Evolutionary conservation across 1,139 yeast species (phyloP).

Genomic region (Saccharomyces hybrid): DNA sequence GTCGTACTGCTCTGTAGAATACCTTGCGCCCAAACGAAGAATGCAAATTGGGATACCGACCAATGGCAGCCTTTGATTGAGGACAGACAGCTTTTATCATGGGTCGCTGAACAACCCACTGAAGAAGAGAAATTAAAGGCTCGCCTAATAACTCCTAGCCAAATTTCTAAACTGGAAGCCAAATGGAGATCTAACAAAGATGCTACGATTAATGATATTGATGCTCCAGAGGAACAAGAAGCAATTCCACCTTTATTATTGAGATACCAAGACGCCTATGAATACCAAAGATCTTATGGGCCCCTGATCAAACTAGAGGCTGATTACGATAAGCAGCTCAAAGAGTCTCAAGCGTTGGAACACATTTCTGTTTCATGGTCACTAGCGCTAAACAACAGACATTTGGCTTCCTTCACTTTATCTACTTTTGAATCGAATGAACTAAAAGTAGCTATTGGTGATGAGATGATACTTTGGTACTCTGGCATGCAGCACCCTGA

Average conservation of each 20-base stretch:
- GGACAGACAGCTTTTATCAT: conserved; percentile 65
- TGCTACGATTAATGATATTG: conserved; percentile 58
- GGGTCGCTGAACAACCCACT: conserved; percentile 70
- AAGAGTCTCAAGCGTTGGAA: conserved; percentile 74
- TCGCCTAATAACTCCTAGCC: conserved; percentile 50
- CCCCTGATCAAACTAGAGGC: conserved; percentile 80
- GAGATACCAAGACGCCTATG: conserved; percentile 76
- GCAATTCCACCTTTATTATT: conserved; percentile 64
- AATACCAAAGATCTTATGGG: conserved; percentile 79
- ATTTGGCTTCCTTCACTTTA: conserved; percentile 62
- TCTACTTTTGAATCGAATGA: conserved; percentile 61
- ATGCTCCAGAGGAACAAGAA: conserved; percentile 47
- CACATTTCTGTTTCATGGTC: conserved; percentile 74
- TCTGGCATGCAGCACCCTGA: conserved; percentile 42
- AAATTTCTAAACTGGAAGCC: conserved; percentile 67
- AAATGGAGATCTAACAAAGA: conserved; percentile 71
- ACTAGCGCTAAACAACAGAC: conserved; percentile 54
- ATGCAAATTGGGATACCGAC: conserved; percentile 75
- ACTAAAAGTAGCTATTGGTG: conserved; percentile 78
- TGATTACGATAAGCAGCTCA: conserved; percentile 64
- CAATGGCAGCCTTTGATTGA: conserved; percentile 88
- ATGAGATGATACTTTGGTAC: conserved; percentile 63
- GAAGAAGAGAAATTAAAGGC: conserved; percentile 57
- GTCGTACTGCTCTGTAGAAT: conserved; percentile 82
- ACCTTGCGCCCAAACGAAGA: conserved; percentile 78